Percentiles rank a stretch among this genome's conserved stretches.
These are phyloP conservation scores for Zymoseptoria pseudotritici DNA, from an alignment of 2,329 filamentous ascomycete species.

Conservation along the genomic window DNA sequence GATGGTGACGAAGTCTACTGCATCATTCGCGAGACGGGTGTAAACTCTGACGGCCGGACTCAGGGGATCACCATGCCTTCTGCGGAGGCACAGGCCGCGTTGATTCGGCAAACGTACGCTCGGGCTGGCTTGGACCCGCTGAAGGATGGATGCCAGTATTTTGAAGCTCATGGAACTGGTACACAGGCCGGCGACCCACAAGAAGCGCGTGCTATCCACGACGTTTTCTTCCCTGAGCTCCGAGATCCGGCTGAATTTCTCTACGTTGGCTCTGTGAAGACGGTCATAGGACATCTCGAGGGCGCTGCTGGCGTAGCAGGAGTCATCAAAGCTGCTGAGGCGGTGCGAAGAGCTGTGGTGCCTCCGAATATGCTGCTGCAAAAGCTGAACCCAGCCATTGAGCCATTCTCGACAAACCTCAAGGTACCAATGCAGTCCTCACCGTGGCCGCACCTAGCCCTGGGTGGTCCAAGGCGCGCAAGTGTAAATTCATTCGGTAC, in stretches of 20 bases:
- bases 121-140: constrained; percentile 19
- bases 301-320: constrained; percentile 18
- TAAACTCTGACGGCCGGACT: constrained; percentile 33
- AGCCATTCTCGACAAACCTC: constrained; percentile 12
- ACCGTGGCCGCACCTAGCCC: constrained; percentile 25
- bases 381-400: constrained; percentile 24
- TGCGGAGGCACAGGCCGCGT: constrained; percentile 28
- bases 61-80: constrained; percentile 36
- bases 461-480: constrained; percentile 4
- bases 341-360: constrained; percentile 22
- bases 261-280: constrained; percentile 22
- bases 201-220: constrained; percentile 20
- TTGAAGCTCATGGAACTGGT: constrained; percentile 29
- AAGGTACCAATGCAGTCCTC: constrained; percentile 26
- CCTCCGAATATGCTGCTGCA: constrained; percentile 22
- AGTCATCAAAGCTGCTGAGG: constrained; percentile 22
- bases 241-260: constrained; percentile 2
- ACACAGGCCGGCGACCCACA: constrained; percentile 25
- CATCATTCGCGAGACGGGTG: constrained; percentile 30
- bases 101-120: constrained; percentile 34
- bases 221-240: constrained; percentile 7
- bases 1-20: constrained; percentile 41
- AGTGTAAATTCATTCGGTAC: constrained; percentile 17
- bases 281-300: constrained; percentile 22
- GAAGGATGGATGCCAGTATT: constrained; percentile 12